Base-by-base conservation (phyloP, 2,329 filamentous ascomycete genomes). In the Blastomyces emzantsi region DNA sequence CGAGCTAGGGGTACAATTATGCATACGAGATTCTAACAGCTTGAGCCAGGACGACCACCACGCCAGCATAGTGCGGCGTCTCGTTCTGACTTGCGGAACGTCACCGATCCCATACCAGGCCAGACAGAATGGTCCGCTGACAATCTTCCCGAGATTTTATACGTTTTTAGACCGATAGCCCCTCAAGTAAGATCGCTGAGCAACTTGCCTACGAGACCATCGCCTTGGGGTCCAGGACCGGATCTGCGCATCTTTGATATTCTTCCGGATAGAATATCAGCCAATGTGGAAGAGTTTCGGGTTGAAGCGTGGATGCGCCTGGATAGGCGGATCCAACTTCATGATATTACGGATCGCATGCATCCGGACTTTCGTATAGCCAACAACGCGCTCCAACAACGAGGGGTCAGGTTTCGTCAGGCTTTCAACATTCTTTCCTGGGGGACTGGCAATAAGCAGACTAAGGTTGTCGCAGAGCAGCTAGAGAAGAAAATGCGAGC, bases 271-370 rank as follows among this genome's bases (percentile, higher is more conserved):
- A 67, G 70, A 5, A 73, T 74, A 25, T 68, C 71, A 0, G 67
- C 69, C 5, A 64, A 70, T n/a, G 71, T 75, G 17, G 71, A 73
- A 61, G 70, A 70, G 45, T 73, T 70, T 51, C 65, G 72, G 2
- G 71, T 72, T 41, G 73, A 75, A 51, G 69, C 73, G 9, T 75
- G 73, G 73, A 65, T 69, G 62, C 69, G 73, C 3, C 59, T 72
- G 1, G 73, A 75, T 61, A 58, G 65, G 8, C 68, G 71, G 3
- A 71, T 74, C 59, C 63, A 61, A 8, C 65, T 73, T 8, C 56
- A 65, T 6, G 73, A 74, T 57, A 73, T 75, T 39, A 67, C 64
- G 0, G 68, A 68, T 11, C 63, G 73, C 1, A 74, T 75, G 73
- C 63, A 66, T 28, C 65, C 66, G 0, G 64, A 64, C 0, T 70